A percentile compares a stretch with the other conserved stretches of the same genome.
phyloP scores from a whole-genome alignment of 495 filamentous ascomycete genomes.

The Eremomyces bilateralis region DNA sequence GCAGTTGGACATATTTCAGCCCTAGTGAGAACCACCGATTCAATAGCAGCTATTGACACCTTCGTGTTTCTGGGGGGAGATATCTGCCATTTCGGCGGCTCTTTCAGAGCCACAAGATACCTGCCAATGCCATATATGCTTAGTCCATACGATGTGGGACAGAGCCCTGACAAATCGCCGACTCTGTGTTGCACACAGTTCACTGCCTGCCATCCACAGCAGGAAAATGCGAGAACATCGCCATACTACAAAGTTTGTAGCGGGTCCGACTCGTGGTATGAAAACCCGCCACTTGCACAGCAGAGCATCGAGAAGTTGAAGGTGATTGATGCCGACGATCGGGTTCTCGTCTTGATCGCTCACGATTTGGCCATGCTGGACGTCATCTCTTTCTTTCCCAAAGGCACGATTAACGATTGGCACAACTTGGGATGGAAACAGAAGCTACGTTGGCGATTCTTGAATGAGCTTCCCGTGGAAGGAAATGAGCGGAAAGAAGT shows the following conservation, averaged over 20 bases:
- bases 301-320: not conserved
- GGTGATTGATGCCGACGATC: not conserved
- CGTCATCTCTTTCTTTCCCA: not conserved
- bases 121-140: slow-evolving; percentile 23
- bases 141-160: not conserved
- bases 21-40: slow-evolving; percentile 28
- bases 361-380: not conserved
- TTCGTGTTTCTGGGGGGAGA: slow-evolving; percentile 38
- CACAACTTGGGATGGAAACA: not conserved
- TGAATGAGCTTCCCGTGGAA: not conserved
- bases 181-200: not conserved
- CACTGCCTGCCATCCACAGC: not conserved
- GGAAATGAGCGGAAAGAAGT: too few relatives aligned
- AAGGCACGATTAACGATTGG: slow-evolving; percentile 1
- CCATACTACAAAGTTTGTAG: not conserved
- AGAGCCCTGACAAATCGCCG: not conserved
- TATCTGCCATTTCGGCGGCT: slow-evolving; percentile 28
- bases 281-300: not conserved
- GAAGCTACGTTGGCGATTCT: not conserved
- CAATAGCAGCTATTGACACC: too few relatives aligned
- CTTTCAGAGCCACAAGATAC: slow-evolving; percentile 29
- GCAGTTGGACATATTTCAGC: slow-evolving; percentile 33
- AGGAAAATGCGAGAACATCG: not conserved
- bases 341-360: not conserved
- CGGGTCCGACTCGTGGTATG: not conserved